A percentile compares a stretch with the other conserved stretches of the same genome.
Evolutionary conservation across 169 alveolate species (phyloP).

Genomic region (Neospora caninum): DNA sequence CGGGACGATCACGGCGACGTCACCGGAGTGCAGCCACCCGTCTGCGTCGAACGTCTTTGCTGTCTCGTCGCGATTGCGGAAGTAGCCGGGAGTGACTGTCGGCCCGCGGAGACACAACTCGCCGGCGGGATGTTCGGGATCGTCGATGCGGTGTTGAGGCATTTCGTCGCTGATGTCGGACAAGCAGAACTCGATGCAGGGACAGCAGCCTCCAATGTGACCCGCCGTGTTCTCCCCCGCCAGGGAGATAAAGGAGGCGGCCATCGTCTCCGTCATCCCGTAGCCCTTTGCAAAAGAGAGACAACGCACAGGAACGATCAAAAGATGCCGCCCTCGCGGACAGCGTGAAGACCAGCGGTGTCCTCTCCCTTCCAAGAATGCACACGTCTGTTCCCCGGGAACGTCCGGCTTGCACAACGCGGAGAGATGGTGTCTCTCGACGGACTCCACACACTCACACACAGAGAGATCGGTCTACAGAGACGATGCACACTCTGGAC

Average conservation of each 20-base stretch:
- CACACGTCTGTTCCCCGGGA: no score
- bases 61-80: conserved; percentile 77
- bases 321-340: not conserved
- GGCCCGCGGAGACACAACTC: conserved; percentile 83
- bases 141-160: conserved; percentile 74
- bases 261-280: conserved; percentile 85
- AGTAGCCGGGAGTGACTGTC: conserved; percentile 75
- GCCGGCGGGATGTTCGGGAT: conserved; percentile 76
- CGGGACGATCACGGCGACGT: conserved; percentile 82
- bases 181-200: conserved; percentile 81
- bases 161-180: conserved; percentile 83
- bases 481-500: no score
- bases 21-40: conserved; percentile 94
- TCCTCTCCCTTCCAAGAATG: no score
- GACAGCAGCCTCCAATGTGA: conserved; percentile 86
- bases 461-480: no score
- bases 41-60: conserved; percentile 84
- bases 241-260: conserved; percentile 78
- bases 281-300: conserved; percentile 68
- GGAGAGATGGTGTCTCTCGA: no score
- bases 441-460: no score
- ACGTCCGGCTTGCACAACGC: no score
- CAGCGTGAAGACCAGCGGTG: no score
- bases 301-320: not conserved
- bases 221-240: conserved; percentile 71